phyloP scores from a whole-genome alignment of 805 yeast species.

The Suhomyces kilbournensis region DNA sequence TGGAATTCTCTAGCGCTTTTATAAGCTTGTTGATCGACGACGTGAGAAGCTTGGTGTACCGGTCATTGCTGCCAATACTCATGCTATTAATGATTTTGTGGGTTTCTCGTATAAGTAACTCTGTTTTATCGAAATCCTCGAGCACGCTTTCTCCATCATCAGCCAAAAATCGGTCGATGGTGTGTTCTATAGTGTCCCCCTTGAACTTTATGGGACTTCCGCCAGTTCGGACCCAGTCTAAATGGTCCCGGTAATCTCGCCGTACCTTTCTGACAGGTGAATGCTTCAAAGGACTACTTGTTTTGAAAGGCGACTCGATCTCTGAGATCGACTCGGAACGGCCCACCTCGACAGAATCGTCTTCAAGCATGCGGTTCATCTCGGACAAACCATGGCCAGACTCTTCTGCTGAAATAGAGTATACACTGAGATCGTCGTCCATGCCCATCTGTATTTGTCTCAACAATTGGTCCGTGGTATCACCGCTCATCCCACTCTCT shows the following conservation, averaged over 20 bases:
- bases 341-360: slow-evolving; percentile 15
- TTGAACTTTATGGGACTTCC: slow-evolving; percentile 14
- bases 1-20: slow-evolving; percentile 9
- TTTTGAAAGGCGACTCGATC: slow-evolving; percentile 8
- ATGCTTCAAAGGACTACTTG: slow-evolving; percentile 9
- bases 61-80: slow-evolving; percentile 21
- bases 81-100: slow-evolving; percentile 24
- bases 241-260: slow-evolving; percentile 17
- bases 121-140: slow-evolving; percentile 15
- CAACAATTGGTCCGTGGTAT: neutral
- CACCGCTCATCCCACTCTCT: neutral
- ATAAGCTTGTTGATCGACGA: slow-evolving; percentile 28
- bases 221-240: slow-evolving; percentile 10
- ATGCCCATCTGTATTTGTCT: neutral
- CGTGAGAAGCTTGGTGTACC: slow-evolving; percentile 23
- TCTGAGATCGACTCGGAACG: slow-evolving; percentile 8
- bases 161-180: slow-evolving; percentile 10
- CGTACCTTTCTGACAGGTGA: slow-evolving; percentile 16
- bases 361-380: slow-evolving; percentile 13
- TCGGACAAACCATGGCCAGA: slow-evolving; percentile 6
- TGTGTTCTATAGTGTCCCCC: slow-evolving; percentile 9
- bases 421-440: slow-evolving; percentile 16
- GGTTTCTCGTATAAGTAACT: slow-evolving; percentile 26
- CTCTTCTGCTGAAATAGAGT: slow-evolving; percentile 10
- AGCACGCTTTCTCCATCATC: neutral